Evolutionary conservation across 768 basidiomycete genomes (phyloP), one percentile per base, ranked within the genome.

Genomic region (Zangia roseola): DNA sequence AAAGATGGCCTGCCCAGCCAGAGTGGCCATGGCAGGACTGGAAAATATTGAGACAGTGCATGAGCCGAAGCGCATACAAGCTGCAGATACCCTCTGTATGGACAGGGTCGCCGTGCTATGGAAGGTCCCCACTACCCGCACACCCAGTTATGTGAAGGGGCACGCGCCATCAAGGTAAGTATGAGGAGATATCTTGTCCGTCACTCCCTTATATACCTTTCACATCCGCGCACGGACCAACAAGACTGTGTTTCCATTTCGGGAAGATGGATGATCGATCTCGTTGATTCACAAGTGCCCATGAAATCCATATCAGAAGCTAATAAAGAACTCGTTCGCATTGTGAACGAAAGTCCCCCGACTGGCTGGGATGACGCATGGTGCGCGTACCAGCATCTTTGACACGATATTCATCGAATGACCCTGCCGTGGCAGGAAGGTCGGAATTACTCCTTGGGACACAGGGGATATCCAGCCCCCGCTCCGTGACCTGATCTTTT

Each of bases 31-130:
- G 75, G 77, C 71, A 71, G 78, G 78, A 82, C 80, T 68, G 81
- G 80, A 74, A 84, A 84, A 84, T 83, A 83, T 83, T 83, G 54
- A 73, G 81, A 82, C 80, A 75, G 76, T 84, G 81, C 82, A 83
- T 82, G 77, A 75, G 72, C 81, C 79, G 71, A 77, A 79, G 78
- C 77, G 65, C 80, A 84, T 76, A 83, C 81, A 82, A 82, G 65
- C 76, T 74, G 62, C 59, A 61, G 61, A 68, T 61, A 70, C 74
- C 74, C 79, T 76, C 79, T 82, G 76, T 69, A 54, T 68, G 81
- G 81, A 82, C 80, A 83, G 59, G 78, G 81, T 82, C 81, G 80
- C 81, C 81, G 79, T 82, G 80, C 81, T 81, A 82, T 82, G 81
- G 70, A 76, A 74, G 67, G 61, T 68, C 66, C 73, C 74, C 69